Base-by-base conservation (phyloP, 805 yeast genomes). In the Saccharomycopsis guyanensis region DNA sequence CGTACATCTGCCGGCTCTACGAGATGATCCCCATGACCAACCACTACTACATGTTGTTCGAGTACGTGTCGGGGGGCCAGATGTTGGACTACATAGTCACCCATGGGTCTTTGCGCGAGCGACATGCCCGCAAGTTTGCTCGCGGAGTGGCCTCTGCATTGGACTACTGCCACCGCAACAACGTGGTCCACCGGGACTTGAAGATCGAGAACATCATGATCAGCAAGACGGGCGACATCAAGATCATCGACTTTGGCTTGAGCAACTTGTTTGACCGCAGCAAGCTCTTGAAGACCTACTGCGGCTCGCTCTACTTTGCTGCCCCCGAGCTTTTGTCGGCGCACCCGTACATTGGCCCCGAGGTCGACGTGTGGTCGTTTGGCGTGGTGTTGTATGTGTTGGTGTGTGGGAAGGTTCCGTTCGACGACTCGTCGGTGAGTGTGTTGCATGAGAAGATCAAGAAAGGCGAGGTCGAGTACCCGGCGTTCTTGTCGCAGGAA, bases 391-490 rank as follows among this genome's bases (percentile, higher is more conserved):
- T 93, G 42, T 93, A 87, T 59, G 99, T 93, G 5, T 70, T 93
- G 51, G 96, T 93, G 2, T 89, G 97, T 62, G 99, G 99, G 46
- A 89, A 87, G 62, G 97, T 93, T 12, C 99, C 99, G 6, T 93
- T 93, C 62, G 98, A 93, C 63, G 97, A 93, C 60, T 94, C 87
- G 57, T 80, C 86, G 55, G 95, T 94, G 53, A 81, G 89, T 39
- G 89, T 85, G 1, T 71, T 93, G 56, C 98, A 93, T 62, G 95
- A 87, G 53, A 89, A 89, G 63, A 93, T 93, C 61, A 93, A 91
- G 61, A 76, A 80, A 55, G 98, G 97, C 35, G 72, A 79, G 52
- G 95, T 93, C 8, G 96, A 88, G 54, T 93, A 93, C 62, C 97
- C 98, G 5, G 73, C 75, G 32, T 80, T 80, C 65, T 66, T 93